Conservation (phyloP, 2,329 filamentous ascomycete genomes). For the Fusarium siculi region DNA sequence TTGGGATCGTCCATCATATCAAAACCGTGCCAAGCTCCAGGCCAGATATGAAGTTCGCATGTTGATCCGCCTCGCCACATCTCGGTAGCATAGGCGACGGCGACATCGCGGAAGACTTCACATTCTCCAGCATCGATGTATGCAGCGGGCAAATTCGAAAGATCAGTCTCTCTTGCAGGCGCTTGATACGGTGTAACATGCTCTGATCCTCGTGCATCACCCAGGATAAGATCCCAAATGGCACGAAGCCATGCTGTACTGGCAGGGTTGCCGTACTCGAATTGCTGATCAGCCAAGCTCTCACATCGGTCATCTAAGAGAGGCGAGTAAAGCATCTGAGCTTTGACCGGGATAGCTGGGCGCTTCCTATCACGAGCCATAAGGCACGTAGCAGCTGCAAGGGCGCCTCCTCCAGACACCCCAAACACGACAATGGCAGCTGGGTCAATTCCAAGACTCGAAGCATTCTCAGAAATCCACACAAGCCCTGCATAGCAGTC, state of each 20-base stretch:
- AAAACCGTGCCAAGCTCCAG: slow-evolving; percentile 3
- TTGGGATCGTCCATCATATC: slow-evolving; percentile 8
- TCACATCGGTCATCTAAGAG: slow-evolving; percentile 6
- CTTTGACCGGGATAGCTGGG: neutral
- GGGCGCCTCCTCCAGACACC: slow-evolving; percentile 1
- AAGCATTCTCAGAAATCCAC: neutral
- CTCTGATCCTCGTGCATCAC: neutral
- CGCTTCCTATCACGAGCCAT: slow-evolving; percentile 4
- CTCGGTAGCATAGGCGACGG: neutral
- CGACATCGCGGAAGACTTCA: slow-evolving; percentile 5
- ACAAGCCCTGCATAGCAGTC: slow-evolving; percentile 4
- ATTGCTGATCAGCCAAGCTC: slow-evolving; percentile 4
- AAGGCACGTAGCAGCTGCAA: slow-evolving; percentile 5
- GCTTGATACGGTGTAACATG: neutral
- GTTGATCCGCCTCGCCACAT: slow-evolving; percentile 9
- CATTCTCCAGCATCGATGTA: slow-evolving; percentile 10
- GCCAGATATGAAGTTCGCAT: slow-evolving; percentile 8
- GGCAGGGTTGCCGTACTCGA: slow-evolving; percentile 7
- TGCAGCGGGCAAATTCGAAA: neutral
- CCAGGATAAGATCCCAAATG: slow-evolving; percentile 12
- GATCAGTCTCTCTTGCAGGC: neutral
- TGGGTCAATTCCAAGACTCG: neutral
- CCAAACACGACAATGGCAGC: neutral
- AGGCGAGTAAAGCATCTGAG: slow-evolving; percentile 9
- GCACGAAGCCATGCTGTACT: neutral